A percentile compares a stretch with the other conserved stretches of the same genome.
phyloP scores from a whole-genome alignment of 495 filamentous ascomycete genomes.

The Collariella sp. region DNA sequence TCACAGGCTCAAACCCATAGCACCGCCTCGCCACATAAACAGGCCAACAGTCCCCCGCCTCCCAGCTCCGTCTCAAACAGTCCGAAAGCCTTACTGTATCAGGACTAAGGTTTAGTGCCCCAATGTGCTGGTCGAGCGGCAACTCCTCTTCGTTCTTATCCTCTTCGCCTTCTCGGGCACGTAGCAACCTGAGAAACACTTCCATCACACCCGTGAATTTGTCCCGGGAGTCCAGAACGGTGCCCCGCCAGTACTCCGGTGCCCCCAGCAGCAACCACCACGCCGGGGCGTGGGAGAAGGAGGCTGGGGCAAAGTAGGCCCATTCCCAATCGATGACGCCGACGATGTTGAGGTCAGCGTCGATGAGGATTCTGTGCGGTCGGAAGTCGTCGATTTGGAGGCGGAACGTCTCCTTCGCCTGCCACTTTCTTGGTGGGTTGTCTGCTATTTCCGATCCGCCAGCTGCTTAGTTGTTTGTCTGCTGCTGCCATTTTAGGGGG shows the following conservation, averaged over 20 bases:
- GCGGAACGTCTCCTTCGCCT: conserved; percentile 11
- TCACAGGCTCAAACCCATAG: conserved; percentile 23
- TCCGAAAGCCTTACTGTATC: conserved; percentile 7
- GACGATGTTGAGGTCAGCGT: conserved; percentile 8
- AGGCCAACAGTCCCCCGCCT: conserved; percentile 26
- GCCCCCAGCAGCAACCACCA: conserved; percentile 6
- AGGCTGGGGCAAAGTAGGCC: conserved; percentile 6
- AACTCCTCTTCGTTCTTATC: background rate
- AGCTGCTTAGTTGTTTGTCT: background rate
- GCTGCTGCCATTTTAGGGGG: background rate
- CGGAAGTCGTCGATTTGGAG: conserved; percentile 25
- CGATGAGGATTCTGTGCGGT: conserved; percentile 25
- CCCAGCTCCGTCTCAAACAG: conserved; percentile 26
- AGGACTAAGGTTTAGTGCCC: background rate
- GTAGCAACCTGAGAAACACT: background rate
- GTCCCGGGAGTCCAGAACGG: background rate
- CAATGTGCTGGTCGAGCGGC: background rate
- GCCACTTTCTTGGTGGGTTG: background rate
- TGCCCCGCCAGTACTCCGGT: background rate
- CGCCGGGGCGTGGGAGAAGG: conserved; percentile 2
- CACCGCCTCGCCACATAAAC: conserved; percentile 23
- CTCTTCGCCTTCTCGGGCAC: background rate
- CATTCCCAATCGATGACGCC: conserved; percentile 12
- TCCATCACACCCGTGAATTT: background rate
- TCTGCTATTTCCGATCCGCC: background rate